Conservation (phyloP, 257 asterid species). For the Eucommia ulmoides region DNA sequence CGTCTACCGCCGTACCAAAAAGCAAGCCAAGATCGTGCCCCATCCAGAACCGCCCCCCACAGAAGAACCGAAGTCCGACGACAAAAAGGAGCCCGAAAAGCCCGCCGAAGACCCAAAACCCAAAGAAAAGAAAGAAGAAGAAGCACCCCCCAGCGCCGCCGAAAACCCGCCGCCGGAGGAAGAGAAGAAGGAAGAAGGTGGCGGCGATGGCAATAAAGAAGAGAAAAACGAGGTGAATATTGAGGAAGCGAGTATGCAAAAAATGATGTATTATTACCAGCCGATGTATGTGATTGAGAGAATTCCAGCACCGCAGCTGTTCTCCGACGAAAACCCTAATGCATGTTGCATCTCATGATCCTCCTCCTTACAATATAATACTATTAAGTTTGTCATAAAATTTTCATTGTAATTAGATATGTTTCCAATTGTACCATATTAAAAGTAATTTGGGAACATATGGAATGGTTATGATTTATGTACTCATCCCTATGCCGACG, state of each 20-base stretch:
- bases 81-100: conserved; percentile 25
- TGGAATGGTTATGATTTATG: too few relatives aligned
- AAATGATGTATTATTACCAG: conserved; percentile 39
- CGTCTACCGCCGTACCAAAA: conserved; percentile 64
- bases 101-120: conserved; percentile 18
- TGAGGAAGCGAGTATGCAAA: conserved; percentile 15
- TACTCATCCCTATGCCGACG: too few relatives aligned
- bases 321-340: conserved; percentile 89
- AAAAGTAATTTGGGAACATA: too few relatives aligned
- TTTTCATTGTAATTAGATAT: too few relatives aligned
- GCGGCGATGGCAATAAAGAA: not conserved
- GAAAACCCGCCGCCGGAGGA: conserved; percentile 20
- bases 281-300: conserved; percentile 51
- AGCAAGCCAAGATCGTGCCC: conserved; percentile 69
- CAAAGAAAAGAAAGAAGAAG: conserved; percentile 7
- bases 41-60: conserved; percentile 41
- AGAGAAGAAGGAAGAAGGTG: conserved; percentile 11
- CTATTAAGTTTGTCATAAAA: too few relatives aligned
- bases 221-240: not conserved
- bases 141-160: conserved; percentile 16
- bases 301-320: conserved; percentile 78
- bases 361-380: too few relatives aligned
- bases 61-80: conserved; percentile 37
- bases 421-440: too few relatives aligned
- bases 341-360: conserved; percentile 53